Evolutionary conservation across 2,329 filamentous ascomycete species (phyloP).

Genomic region (Fusarium mexicanum): DNA sequence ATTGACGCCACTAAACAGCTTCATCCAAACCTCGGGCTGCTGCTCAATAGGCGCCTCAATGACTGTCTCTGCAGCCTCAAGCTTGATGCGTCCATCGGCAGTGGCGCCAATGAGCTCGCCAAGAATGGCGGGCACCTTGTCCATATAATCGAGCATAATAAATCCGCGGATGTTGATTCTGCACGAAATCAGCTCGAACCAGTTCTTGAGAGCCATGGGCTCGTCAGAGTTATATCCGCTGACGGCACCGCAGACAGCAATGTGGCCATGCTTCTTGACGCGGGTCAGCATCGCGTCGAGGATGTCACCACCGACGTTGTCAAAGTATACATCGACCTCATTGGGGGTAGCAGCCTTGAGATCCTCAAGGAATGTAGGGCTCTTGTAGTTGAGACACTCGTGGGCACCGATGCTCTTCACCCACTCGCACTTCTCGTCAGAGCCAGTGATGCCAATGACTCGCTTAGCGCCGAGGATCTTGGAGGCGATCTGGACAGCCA

Average conservation of each 20-base stretch:
- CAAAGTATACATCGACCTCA: slow-evolving; percentile 45
- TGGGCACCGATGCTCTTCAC: slow-evolving; percentile 42
- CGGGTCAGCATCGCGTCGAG: slow-evolving; percentile 43
- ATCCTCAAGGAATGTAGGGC: slow-evolving; percentile 42
- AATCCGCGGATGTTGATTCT: slow-evolving; percentile 41
- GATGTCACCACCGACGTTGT: slow-evolving; percentile 44
- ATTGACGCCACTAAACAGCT: slow-evolving; percentile 41
- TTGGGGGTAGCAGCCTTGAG: slow-evolving; percentile 41
- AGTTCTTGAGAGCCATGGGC: slow-evolving; percentile 43
- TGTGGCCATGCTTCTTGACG: slow-evolving; percentile 40
- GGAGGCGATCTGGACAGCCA: slow-evolving; percentile 45
- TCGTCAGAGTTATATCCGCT: slow-evolving; percentile 42
- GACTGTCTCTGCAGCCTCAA: slow-evolving; percentile 39
- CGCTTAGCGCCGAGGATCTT: slow-evolving; percentile 44
- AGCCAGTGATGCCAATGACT: slow-evolving; percentile 43
- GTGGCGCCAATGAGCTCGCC: slow-evolving; percentile 42
- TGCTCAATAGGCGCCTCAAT: slow-evolving; percentile 42
- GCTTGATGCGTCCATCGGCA: slow-evolving; percentile 42
- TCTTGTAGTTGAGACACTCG: slow-evolving; percentile 46
- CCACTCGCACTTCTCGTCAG: slow-evolving; percentile 44
- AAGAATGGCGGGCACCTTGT: slow-evolving; percentile 41
- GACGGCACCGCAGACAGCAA: slow-evolving; percentile 43
- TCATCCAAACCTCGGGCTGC: slow-evolving; percentile 43
- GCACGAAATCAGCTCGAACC: slow-evolving; percentile 44
- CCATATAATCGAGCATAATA: slow-evolving; percentile 46